Evolutionary conservation across 2,329 filamentous ascomycete genomes (phyloP).

Genomic region (Botryosphaeria dothidea): DNA sequence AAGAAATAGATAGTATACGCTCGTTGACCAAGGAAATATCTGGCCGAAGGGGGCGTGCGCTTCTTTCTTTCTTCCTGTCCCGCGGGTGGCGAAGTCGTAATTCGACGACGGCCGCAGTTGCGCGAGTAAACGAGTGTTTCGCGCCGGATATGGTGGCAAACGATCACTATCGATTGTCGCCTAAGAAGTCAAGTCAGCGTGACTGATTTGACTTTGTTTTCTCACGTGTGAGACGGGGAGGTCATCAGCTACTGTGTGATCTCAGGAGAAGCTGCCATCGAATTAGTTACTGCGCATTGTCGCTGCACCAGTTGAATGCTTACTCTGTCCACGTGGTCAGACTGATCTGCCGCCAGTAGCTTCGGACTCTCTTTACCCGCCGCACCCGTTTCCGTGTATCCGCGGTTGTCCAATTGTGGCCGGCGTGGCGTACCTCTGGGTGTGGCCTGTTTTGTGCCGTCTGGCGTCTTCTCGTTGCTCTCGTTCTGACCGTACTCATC

Average conservation of each 20-base stretch:
- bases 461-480: constrained; percentile 22
- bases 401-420: constrained; percentile 61
- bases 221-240: constrained; percentile 17
- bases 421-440: constrained; percentile 37
- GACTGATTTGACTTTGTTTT: constrained; percentile 19
- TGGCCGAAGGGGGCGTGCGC: not conserved
- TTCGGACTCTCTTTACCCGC: constrained; percentile 64
- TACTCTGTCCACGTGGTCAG: constrained; percentile 62
- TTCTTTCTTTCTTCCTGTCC: not conserved
- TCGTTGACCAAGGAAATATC: constrained; percentile 7
- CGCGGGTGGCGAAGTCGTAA: not conserved
- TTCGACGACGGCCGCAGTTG: not conserved
- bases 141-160: not conserved
- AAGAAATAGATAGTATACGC: constrained; percentile 16
- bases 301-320: constrained; percentile 31
- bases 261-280: constrained; percentile 44
- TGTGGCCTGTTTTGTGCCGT: constrained; percentile 20
- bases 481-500: constrained; percentile 24
- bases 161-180: constrained; percentile 6
- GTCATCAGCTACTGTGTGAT: constrained; percentile 50
- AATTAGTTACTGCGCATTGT: constrained; percentile 8
- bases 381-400: constrained; percentile 69
- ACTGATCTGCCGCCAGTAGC: constrained; percentile 60
- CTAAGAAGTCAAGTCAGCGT: constrained; percentile 17
- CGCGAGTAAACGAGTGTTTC: not conserved